Conservation (phyloP, 2,329 filamentous ascomycete genomes). For the Fusarium compactum region DNA sequence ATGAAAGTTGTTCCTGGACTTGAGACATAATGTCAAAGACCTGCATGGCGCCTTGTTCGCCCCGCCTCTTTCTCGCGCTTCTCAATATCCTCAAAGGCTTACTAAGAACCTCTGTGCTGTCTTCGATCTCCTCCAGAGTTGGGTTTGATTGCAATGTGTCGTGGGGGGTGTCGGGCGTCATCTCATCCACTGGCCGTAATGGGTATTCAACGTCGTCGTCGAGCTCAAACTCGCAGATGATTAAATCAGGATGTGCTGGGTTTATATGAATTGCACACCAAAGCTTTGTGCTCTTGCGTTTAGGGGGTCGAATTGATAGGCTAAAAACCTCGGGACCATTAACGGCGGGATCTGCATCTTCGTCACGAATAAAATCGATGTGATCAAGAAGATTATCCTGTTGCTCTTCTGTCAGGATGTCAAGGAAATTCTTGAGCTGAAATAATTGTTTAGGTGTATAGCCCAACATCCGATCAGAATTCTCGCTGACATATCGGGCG, state of each 20-base stretch:
- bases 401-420: slow-evolving; percentile 86
- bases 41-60: slow-evolving; percentile 86
- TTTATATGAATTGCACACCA: slow-evolving; percentile 91
- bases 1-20: slow-evolving; percentile 86
- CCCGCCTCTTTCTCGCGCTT: slow-evolving; percentile 79
- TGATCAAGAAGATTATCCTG: slow-evolving; percentile 86
- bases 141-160: slow-evolving; percentile 81
- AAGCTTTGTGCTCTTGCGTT: slow-evolving; percentile 71
- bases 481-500: slow-evolving; percentile 84
- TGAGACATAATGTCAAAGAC: slow-evolving; percentile 94
- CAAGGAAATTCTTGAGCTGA: slow-evolving; percentile 78
- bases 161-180: slow-evolving; percentile 72
- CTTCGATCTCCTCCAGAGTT: slow-evolving; percentile 77
- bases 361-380: slow-evolving; percentile 87
- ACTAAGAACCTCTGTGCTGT: slow-evolving; percentile 81
- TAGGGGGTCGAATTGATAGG: slow-evolving; percentile 73
- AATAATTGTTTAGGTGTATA: slow-evolving; percentile 84
- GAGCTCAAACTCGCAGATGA: slow-evolving; percentile 90
- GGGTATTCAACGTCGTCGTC: slow-evolving; percentile 81
- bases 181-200: slow-evolving; percentile 71
- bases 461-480: slow-evolving; percentile 79
- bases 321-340: slow-evolving; percentile 91
- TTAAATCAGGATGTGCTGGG: slow-evolving; percentile 72
- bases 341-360: slow-evolving; percentile 77
- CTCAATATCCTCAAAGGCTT: slow-evolving; percentile 82